Evolutionary conservation across 2,329 filamentous ascomycete species (phyloP).

Genomic region (Arthrobotrys musiformis): DNA sequence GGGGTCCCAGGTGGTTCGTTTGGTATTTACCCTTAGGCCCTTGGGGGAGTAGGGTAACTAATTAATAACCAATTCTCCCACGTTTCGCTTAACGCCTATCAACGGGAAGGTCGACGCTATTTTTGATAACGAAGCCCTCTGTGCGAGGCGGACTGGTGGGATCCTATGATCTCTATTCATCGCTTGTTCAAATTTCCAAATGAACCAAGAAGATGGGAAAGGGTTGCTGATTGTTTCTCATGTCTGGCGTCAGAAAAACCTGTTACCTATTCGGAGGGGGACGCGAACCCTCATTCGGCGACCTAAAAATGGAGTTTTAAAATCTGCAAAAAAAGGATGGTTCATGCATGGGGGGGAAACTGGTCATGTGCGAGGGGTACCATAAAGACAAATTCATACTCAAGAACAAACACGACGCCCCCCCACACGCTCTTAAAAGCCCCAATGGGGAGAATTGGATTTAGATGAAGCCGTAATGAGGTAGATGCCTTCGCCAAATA

Average conservation of each 20-base stretch:
- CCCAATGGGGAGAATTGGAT: constrained; percentile 22
- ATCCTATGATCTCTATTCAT: neutral
- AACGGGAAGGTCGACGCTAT: constrained; percentile 55
- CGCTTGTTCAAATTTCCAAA: constrained; percentile 16
- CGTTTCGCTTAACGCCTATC: constrained; percentile 56
- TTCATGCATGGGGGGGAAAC: constrained; percentile 39
- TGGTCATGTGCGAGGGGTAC: constrained; percentile 55
- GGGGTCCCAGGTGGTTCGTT: constrained; percentile 14
- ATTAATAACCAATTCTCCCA: constrained; percentile 20
- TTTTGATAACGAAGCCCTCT: constrained; percentile 49
- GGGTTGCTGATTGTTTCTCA: constrained; percentile 9
- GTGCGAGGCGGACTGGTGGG: constrained; percentile 28
- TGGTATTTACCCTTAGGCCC: neutral
- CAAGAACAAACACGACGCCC: too few relatives aligned
- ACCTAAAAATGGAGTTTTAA: constrained; percentile 49
- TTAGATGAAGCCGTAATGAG: constrained; percentile 9
- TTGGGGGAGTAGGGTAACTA: too few relatives aligned
- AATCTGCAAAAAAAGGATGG: constrained; percentile 46
- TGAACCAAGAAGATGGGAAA: neutral
- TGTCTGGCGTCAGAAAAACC: constrained; percentile 34
- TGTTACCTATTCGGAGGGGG: constrained; percentile 39
- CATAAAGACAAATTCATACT: too few relatives aligned
- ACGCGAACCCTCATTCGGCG: constrained; percentile 46
- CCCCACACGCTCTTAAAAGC: constrained; percentile 21
- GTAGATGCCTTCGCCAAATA: constrained; percentile 17